These are phyloP conservation scores for Kondoa malvinella DNA, from an alignment of 768 basidiomycete species.

Conservation along the genomic window DNA sequence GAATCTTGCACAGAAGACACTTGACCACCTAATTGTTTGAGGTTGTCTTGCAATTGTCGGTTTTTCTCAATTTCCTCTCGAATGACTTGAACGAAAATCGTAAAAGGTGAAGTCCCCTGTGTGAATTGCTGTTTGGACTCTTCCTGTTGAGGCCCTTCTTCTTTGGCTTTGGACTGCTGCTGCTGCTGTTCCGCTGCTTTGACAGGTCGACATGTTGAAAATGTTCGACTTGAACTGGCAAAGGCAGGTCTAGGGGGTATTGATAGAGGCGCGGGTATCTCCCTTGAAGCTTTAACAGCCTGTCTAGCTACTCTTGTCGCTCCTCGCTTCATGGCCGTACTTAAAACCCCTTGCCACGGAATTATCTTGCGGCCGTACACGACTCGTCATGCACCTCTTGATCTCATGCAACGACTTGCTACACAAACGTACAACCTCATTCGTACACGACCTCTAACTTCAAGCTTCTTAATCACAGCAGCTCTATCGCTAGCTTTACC, in stretches of 20 bases:
- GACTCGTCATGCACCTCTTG: background rate
- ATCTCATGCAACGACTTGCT: background rate
- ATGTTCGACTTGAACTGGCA: background rate
- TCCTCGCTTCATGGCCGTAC: background rate
- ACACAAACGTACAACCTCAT: background rate
- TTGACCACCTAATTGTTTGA: conserved; percentile 92
- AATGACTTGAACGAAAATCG: conserved; percentile 86
- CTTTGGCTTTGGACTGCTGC: background rate
- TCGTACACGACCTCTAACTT: background rate
- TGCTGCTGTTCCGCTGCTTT: background rate
- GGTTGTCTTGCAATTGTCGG: conserved; percentile 83
- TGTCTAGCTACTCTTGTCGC: background rate
- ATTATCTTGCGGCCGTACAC: too few species aligned
- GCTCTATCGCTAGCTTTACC: background rate
- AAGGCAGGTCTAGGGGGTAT: too few species aligned
- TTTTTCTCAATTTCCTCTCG: conserved; percentile 85
- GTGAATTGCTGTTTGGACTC: background rate
- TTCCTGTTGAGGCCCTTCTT: background rate
- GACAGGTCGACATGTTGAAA: too few species aligned
- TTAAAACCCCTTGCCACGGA: too few species aligned
- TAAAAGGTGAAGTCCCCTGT: conserved; percentile 54
- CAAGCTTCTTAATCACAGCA: background rate
- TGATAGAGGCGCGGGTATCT: background rate
- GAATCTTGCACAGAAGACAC: conserved; percentile 41
- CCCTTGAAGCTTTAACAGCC: background rate